Base-by-base conservation (phyloP, 1,284 basidiomycete genomes). In the Boletus holoroseus region DNA sequence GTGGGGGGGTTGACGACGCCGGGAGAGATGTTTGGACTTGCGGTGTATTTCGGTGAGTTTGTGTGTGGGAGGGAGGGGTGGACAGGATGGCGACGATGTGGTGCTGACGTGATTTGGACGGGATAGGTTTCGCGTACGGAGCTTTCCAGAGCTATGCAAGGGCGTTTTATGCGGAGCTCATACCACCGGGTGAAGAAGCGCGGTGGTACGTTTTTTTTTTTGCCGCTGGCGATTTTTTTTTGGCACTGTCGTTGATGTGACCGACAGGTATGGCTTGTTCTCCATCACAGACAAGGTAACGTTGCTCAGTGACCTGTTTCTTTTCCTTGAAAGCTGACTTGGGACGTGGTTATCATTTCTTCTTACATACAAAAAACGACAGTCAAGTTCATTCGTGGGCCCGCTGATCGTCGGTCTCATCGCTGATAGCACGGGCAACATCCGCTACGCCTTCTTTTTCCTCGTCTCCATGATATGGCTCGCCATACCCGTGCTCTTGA, bases 351-450 rank as follows among this genome's bases (percentile, higher is more conserved):
- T 5, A 6, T 39, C 15, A 6, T 30, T 30, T 13, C 26, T 7
- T n/a, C 16, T 0, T 35, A 4, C n/a, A 16, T 7, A 15, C n/a
- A 12, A 12, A 34, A 11, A n/a, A 22, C 34, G n/a, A 47, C 68
- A 91, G 82, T 91, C 88, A 13, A 85, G 83, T 50, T 91, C 88
- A 8, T 95, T 94, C 67, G 68, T 95, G n/a, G 91, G 91, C 0
- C 91, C 91, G 2, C 73, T 91, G 3, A 72, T 90, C 20, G 91
- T 96, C 1, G 92, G 91, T 0, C 59, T 92, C 36, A 89, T 96
- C 42, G 82, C 91, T 0, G 91, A 94, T 63, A 68, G 75, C 40
- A 93, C 90, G 0, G 91, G 91, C 2, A 90, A 94, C 66, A 93
- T 95, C 51, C 85, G 92, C 16, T 88, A 88, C 55, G 85, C 85